A percentile compares a stretch with the other conserved stretches of the same genome.
Conservation (phyloP, 345 rosid species). For the Camelina neglecta region DNA sequence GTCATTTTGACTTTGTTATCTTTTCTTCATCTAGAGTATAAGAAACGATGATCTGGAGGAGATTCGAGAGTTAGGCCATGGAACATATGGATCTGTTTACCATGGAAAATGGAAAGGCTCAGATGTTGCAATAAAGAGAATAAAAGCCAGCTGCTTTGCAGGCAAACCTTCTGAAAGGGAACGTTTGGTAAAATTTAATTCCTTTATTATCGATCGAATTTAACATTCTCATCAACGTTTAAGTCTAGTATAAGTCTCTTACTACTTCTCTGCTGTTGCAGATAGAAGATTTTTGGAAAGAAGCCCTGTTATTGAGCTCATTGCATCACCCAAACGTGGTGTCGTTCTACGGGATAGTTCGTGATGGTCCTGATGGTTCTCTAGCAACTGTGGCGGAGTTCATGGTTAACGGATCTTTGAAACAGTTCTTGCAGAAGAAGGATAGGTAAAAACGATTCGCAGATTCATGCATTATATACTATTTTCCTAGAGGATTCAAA, state of each 20-base stretch:
- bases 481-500: neutral
- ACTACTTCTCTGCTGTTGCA: conserved; percentile 45
- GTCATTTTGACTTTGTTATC: conserved; percentile 16
- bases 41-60: conserved; percentile 95
- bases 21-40: conserved; percentile 65
- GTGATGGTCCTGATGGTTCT: conserved; percentile 98
- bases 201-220: neutral
- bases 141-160: conserved; percentile 99
- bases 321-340: conserved; percentile 99
- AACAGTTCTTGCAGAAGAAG: conserved; percentile 96
- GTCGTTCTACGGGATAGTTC: conserved; percentile 96
- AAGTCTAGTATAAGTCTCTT: conserved; percentile 24
- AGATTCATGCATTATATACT: conserved; percentile 15
- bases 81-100: conserved; percentile 96
- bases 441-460: conserved; percentile 64
- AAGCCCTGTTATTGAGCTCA: conserved; percentile 91
- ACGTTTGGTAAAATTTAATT: conserved; percentile 56
- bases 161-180: conserved; percentile 98
- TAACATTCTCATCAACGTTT: neutral
- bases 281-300: conserved; percentile 99
- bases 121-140: conserved; percentile 97
- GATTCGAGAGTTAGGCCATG: conserved; percentile 87
- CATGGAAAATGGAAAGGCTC: conserved; percentile 99
- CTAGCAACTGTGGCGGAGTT: conserved; percentile 96
- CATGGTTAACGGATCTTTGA: conserved; percentile 98